Evolutionary conservation across 2,329 filamentous ascomycete genomes (phyloP).

Genomic region (Tolypocladium nubicola): DNA sequence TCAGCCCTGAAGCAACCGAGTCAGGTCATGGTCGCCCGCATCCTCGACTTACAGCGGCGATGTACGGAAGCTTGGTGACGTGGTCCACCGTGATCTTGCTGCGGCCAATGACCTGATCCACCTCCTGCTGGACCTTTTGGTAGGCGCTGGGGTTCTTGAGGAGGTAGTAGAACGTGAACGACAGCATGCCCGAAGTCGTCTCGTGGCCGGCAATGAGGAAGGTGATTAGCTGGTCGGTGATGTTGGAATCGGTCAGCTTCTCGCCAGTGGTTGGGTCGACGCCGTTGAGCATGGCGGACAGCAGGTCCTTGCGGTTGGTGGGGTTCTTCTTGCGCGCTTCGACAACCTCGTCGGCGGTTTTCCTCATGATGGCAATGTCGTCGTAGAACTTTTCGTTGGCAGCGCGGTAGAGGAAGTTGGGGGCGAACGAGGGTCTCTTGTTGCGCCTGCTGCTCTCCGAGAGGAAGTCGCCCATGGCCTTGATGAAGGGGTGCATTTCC

Average conservation of each 20-base stretch:
- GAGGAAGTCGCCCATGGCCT: conserved; percentile 56
- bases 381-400: conserved; percentile 38
- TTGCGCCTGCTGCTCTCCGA: conserved; percentile 41
- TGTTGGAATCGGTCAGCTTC: conserved; percentile 49
- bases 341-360: conserved; percentile 49
- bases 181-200: conserved; percentile 57
- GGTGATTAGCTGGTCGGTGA: conserved; percentile 62
- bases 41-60: conserved; percentile 37
- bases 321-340: conserved; percentile 44
- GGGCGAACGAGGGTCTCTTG: conserved; percentile 31
- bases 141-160: conserved; percentile 51
- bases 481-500: conserved; percentile 58
- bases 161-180: conserved; percentile 55
- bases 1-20: not conserved
- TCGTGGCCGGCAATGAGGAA: conserved; percentile 64
- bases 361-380: conserved; percentile 44
- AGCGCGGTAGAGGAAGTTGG: conserved; percentile 37
- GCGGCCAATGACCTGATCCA: conserved; percentile 53
- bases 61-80: conserved; percentile 53
- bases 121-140: conserved; percentile 53
- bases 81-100: conserved; percentile 49
- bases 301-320: conserved; percentile 50
- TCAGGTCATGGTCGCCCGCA: not conserved
- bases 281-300: conserved; percentile 60
- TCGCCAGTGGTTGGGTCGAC: conserved; percentile 57